phyloP scores from a whole-genome alignment of 371 early-diverging fungal genomes.

The Mortierella sp. region DNA sequence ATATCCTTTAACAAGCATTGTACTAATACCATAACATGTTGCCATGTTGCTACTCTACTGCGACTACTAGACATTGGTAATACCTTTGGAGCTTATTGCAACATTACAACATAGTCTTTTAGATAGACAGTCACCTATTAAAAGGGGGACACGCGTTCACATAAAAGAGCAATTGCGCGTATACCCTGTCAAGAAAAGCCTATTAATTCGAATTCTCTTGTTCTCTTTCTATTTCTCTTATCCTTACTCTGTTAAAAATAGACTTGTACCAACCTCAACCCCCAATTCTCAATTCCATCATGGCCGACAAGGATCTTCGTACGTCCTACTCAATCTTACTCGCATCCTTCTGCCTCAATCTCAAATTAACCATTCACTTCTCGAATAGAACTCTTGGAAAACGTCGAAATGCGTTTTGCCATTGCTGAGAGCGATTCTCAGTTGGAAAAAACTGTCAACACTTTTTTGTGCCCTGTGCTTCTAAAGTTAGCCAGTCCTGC shows the following conservation, averaged over 20 bases:
- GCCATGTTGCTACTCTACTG: too few species aligned
- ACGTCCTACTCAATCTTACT: background rate
- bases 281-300: conserved; percentile 2
- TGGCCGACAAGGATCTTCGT: conserved; percentile 50
- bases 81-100: too few species aligned
- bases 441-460: conserved; percentile 75
- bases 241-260: background rate
- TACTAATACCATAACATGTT: too few species aligned
- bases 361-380: background rate
- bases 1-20: too few species aligned
- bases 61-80: too few species aligned
- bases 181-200: background rate
- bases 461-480: conserved; percentile 83
- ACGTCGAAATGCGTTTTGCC: conserved; percentile 90
- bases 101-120: too few species aligned
- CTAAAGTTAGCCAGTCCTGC: conserved; percentile 76
- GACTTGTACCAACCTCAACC: background rate
- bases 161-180: too few species aligned
- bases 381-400: conserved; percentile 73
- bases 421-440: conserved; percentile 81
- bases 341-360: background rate
- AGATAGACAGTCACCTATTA: too few species aligned
- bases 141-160: too few species aligned
- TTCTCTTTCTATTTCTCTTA: background rate
- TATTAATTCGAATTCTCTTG: too few species aligned